These are phyloP conservation scores for Luvunga scandens DNA, from an alignment of 345 rosid species.

Conservation along the genomic window DNA sequence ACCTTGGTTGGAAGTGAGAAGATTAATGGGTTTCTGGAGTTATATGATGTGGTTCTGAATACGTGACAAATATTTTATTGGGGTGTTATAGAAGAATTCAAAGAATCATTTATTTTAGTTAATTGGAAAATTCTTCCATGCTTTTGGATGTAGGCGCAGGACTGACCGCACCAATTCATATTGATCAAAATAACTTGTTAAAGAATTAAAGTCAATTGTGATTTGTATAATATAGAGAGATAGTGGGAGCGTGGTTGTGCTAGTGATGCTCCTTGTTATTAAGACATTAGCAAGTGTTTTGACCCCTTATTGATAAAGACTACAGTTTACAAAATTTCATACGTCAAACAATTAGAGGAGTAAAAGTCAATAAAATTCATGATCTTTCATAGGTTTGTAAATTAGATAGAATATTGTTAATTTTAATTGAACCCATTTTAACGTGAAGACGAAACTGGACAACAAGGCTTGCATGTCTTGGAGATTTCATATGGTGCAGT, in stretches of 20 bases:
- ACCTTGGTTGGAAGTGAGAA: conserved; percentile 17
- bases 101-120: not conserved
- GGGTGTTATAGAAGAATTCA: not conserved
- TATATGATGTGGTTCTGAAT: not conserved
- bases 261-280: not conserved
- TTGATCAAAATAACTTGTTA: not conserved
- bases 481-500: not conserved
- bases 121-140: not conserved
- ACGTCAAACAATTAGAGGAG: not conserved
- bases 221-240: not conserved
- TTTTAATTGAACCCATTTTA: not conserved
- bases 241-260: not conserved
- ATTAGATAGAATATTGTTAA: not conserved
- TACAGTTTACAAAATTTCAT: not conserved
- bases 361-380: not conserved
- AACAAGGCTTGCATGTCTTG: conserved; percentile 10
- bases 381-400: no score
- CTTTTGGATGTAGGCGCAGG: not conserved
- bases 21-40: conserved; percentile 11
- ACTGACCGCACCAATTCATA: not conserved
- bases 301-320: not conserved
- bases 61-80: conserved; percentile 8
- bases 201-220: conserved; percentile 2
- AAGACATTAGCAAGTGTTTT: not conserved
- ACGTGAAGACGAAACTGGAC: not conserved